These are phyloP conservation scores for Ogataea trehalophila DNA, from an alignment of 805 yeast genomes.

Conservation along the genomic window DNA sequence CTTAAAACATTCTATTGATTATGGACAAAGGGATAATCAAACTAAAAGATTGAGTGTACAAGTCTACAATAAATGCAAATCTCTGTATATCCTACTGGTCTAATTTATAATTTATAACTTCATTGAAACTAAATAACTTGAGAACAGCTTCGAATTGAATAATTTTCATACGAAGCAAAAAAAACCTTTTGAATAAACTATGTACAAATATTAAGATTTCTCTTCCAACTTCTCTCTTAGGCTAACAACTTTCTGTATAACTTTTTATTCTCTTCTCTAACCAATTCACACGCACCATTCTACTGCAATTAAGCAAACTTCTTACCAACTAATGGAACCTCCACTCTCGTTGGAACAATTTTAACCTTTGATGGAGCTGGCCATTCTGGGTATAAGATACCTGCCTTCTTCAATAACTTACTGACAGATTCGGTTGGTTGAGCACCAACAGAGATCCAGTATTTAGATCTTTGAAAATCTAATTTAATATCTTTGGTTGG, in stretches of 20 bases:
- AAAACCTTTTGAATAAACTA: conserved; percentile 18
- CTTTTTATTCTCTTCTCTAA: conserved; percentile 6
- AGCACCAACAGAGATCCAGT: conserved; percentile 98
- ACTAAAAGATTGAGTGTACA: too few species aligned
- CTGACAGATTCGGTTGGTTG: conserved; percentile 83
- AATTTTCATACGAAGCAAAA: too few species aligned
- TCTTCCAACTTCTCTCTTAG: neutral
- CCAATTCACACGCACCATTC: neutral
- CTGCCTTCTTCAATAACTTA: conserved; percentile 71
- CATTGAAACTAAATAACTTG: too few species aligned
- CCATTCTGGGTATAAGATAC: conserved; percentile 59
- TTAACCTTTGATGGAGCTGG: conserved; percentile 39
- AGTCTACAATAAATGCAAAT: too few species aligned
- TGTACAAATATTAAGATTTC: conserved; percentile 1
- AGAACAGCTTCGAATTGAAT: too few species aligned
- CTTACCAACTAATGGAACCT: conserved; percentile 19
- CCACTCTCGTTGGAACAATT: conserved; percentile 16
- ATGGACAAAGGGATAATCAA: too few species aligned
- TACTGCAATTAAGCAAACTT: conserved; percentile 19
- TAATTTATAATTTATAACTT: too few species aligned
- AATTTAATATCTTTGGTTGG: conserved; percentile 76
- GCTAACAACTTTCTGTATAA: neutral
- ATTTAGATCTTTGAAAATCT: conserved; percentile 85
- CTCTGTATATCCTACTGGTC: too few species aligned
- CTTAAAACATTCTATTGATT: too few species aligned